Conservation (phyloP, 352 stramenopile genomes). For the Phytophthora ramorum region DNA sequence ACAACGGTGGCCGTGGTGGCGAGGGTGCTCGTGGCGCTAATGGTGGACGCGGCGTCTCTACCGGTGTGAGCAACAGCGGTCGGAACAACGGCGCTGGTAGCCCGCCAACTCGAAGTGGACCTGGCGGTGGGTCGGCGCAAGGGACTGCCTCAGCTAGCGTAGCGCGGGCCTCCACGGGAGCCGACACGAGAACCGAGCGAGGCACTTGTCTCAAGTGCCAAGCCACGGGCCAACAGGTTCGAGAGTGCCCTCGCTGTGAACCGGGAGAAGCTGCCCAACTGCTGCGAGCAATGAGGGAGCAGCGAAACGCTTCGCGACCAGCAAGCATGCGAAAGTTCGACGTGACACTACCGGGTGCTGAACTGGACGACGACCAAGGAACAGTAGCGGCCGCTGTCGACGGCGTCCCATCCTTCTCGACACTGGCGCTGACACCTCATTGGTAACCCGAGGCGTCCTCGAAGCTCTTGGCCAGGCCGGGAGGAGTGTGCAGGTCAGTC, state of each 20-base stretch:
- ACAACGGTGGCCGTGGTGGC: neutral
- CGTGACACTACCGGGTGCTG: neutral
- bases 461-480: neutral
- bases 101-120: too few species aligned
- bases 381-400: neutral
- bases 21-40: neutral
- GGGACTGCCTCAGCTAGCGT: too few species aligned
- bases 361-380: neutral
- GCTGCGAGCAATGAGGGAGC: neutral
- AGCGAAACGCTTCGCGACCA: neutral
- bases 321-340: neutral
- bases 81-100: too few species aligned
- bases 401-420: neutral
- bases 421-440: neutral
- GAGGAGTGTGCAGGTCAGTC: too few species aligned
- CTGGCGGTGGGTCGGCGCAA: too few species aligned
- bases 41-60: too few species aligned
- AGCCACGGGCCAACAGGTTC: neutral
- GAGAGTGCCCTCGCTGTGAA: neutral
- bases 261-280: neutral
- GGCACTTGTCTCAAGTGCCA: slow-evolving; percentile 1
- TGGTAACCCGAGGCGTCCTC: slow-evolving; percentile 3
- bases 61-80: too few species aligned
- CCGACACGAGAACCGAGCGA: neutral
- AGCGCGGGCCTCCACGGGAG: too few species aligned